Conservation (phyloP, 768 basidiomycete species). For the Hirschioporus abietinus region DNA sequence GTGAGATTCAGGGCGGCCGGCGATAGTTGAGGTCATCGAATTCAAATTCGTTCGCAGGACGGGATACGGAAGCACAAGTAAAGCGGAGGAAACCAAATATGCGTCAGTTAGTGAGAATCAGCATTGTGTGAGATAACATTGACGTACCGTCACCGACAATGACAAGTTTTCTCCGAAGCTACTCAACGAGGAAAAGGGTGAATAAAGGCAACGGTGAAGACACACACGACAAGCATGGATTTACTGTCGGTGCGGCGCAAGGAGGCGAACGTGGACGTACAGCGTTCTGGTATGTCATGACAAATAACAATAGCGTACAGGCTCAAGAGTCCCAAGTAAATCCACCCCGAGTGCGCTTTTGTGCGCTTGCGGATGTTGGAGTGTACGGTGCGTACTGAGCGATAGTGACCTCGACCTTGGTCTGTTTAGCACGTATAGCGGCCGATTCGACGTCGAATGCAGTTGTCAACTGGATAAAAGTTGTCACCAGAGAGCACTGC, state of each 20-base stretch:
- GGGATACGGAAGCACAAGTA: background rate
- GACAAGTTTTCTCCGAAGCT: constrained; percentile 94
- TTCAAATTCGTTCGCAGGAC: background rate
- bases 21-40: background rate
- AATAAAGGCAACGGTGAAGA: constrained; percentile 1
- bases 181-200: constrained; percentile 2
- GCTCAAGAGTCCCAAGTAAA: background rate
- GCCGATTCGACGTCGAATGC: background rate
- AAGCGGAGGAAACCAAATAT: background rate
- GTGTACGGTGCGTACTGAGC: background rate
- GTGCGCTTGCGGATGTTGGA: background rate
- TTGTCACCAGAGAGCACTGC: background rate
- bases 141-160: constrained; percentile 90
- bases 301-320: background rate
- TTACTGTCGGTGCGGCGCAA: background rate
- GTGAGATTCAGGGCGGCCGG: background rate
- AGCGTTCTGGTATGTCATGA: background rate
- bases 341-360: background rate
- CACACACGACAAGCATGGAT: background rate
- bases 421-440: background rate
- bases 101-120: background rate
- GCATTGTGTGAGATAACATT: background rate
- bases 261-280: background rate
- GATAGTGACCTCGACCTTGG: background rate
- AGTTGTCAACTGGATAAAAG: background rate